Evolutionary conservation across 2,329 filamentous ascomycete species (phyloP).

Genomic region (Juglanconis sp.): DNA sequence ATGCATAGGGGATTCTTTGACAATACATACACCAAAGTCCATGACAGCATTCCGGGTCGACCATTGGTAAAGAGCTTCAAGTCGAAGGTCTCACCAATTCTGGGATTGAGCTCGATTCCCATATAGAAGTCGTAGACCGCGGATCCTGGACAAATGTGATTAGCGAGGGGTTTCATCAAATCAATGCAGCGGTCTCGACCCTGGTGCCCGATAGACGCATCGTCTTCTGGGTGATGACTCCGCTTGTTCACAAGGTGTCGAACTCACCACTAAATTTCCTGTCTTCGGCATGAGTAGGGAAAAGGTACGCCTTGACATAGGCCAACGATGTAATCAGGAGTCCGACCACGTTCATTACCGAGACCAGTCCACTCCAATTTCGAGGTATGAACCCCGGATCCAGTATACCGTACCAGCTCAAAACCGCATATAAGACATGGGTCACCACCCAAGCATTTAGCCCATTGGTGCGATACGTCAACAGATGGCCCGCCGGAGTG

Average conservation of each 20-base stretch:
- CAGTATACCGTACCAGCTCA: constrained; percentile 28
- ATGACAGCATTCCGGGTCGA: constrained; percentile 44
- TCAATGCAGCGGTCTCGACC: too few species aligned
- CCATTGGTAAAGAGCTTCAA: constrained; percentile 47
- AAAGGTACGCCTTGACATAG: constrained; percentile 36
- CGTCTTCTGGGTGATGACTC: neutral
- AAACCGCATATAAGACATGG: constrained; percentile 28
- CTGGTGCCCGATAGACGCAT: neutral
- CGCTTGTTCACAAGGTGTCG: neutral
- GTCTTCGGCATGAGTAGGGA: constrained; percentile 37
- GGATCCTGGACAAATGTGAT: constrained; percentile 26
- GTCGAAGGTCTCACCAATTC: constrained; percentile 40
- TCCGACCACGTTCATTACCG: constrained; percentile 34
- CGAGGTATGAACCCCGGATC: constrained; percentile 38
- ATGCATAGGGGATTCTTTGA: too few species aligned
- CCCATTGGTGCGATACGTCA: constrained; percentile 42
- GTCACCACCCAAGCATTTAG: constrained; percentile 38
- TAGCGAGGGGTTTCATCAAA: neutral
- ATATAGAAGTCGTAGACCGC: constrained; percentile 42
- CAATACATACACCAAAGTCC: constrained; percentile 40
- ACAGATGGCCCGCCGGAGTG: constrained; percentile 40
- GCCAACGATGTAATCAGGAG: constrained; percentile 21
- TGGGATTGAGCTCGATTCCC: constrained; percentile 44
- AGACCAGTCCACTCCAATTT: constrained; percentile 39
- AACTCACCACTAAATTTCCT: constrained; percentile 39